Evolutionary conservation across 164 flowering plant genomes (phyloP).

Genomic region (Aristolochia californica): DNA sequence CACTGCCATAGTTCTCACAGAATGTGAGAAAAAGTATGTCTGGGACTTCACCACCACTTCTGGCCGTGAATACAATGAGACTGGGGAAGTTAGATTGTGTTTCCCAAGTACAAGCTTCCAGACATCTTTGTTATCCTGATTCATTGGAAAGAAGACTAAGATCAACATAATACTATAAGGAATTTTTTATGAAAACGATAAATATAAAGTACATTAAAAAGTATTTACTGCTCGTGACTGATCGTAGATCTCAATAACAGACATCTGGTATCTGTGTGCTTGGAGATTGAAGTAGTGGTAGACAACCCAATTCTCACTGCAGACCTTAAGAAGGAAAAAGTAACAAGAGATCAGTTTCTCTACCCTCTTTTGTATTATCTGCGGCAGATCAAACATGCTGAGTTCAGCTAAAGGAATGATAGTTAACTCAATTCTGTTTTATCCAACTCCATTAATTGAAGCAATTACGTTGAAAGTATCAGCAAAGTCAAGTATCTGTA

Average conservation of each 20-base stretch:
- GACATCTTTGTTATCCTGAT: slow-evolving; percentile 86
- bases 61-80: slow-evolving; percentile 82
- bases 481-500: no score
- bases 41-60: slow-evolving; percentile 80
- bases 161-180: neutral
- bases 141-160: slow-evolving; percentile 2
- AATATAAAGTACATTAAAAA: slow-evolving; percentile 2
- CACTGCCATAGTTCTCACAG: slow-evolving; percentile 79
- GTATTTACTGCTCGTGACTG: slow-evolving; percentile 88
- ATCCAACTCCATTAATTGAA: no score
- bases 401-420: no score
- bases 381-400: no score
- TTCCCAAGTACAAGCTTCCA: slow-evolving; percentile 86
- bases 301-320: slow-evolving; percentile 98
- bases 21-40: slow-evolving; percentile 78
- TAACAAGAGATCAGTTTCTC: slow-evolving; percentile 2
- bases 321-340: slow-evolving; percentile 42
- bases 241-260: slow-evolving; percentile 92
- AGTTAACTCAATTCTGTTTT: no score
- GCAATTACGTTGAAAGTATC: no score
- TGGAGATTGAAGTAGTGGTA: slow-evolving; percentile 97
- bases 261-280: slow-evolving; percentile 96
- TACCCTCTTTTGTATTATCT: no score
- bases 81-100: slow-evolving; percentile 84
- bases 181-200: slow-evolving; percentile 1